phyloP scores from a whole-genome alignment of 805 yeast genomes.

The Metschnikowia cerradonensis region DNA sequence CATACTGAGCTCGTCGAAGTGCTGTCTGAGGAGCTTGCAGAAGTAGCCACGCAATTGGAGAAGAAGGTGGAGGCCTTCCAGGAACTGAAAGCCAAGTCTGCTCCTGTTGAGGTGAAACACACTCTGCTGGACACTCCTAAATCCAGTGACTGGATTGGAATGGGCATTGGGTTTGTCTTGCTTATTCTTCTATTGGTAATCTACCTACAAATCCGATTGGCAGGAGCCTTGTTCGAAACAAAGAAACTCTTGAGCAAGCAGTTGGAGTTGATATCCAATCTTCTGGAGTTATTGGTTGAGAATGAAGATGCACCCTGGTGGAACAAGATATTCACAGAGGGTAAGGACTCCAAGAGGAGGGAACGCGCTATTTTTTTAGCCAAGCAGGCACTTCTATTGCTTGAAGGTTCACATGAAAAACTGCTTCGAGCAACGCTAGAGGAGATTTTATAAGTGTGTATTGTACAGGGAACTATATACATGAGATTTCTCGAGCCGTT shows the following conservation, averaged over 20 bases:
- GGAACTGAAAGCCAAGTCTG: not conserved
- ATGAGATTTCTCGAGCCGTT: not conserved
- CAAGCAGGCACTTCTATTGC: slow-evolving; percentile 7
- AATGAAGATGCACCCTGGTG: slow-evolving; percentile 4
- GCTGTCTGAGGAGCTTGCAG: not conserved
- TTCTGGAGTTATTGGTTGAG: slow-evolving; percentile 4
- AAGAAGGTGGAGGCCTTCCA: not conserved
- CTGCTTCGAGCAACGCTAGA: slow-evolving; percentile 5
- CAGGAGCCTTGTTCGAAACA: slow-evolving; percentile 3
- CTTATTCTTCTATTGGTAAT: not conserved
- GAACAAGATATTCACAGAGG: not conserved
- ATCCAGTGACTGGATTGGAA: not conserved
- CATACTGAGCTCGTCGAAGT: slow-evolving; percentile 7
- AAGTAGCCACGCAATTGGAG: not conserved
- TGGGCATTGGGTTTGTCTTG: slow-evolving; percentile 1
- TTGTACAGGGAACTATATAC: slow-evolving; percentile 7
- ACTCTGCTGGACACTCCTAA: not conserved
- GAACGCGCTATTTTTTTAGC: slow-evolving; percentile 9
- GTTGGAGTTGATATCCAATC: slow-evolving; percentile 6
- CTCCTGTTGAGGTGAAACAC: not conserved
- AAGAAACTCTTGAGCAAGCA: slow-evolving; percentile 9
- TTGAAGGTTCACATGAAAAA: slow-evolving; percentile 3
- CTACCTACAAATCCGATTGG: slow-evolving; percentile 7
- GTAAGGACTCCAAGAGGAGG: not conserved
- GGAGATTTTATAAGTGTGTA: not conserved